These are phyloP conservation scores for Pichia inconspicua DNA, from an alignment of 1,139 yeast genomes.

Conservation along the genomic window DNA sequence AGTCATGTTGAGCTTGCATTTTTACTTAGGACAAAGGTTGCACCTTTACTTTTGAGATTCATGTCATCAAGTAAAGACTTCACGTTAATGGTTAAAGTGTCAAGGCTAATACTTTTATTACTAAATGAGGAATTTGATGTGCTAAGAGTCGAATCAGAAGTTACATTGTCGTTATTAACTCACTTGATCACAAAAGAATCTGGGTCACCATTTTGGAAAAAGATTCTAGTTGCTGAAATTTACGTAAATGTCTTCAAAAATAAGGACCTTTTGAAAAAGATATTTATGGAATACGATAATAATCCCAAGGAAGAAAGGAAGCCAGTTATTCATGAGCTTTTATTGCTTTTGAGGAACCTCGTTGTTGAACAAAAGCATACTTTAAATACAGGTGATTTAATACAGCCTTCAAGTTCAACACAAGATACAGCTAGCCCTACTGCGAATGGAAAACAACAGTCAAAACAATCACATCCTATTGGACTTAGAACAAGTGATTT, in stretches of 20 bases:
- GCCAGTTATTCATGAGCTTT: constrained; percentile 52
- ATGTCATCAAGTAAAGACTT: constrained; percentile 58
- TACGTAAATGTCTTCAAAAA: constrained; percentile 55
- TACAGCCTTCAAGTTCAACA: constrained; percentile 24
- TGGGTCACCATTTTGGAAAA: constrained; percentile 59
- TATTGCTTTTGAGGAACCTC: constrained; percentile 37
- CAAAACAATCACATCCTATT: constrained; percentile 6
- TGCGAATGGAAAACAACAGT: not conserved
- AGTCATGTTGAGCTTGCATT: constrained; percentile 56
- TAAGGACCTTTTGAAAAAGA: constrained; percentile 40
- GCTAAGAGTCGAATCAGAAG: constrained; percentile 71
- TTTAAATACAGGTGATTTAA: constrained; percentile 32
- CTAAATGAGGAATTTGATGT: constrained; percentile 53
- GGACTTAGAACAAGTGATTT: constrained; percentile 35
- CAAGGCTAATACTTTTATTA: constrained; percentile 59
- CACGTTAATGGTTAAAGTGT: constrained; percentile 62
- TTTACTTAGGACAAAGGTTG: constrained; percentile 56
- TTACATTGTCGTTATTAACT: constrained; percentile 63
- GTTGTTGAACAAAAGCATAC: constrained; percentile 31
- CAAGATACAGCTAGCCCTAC: not conserved
- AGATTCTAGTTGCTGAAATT: constrained; percentile 63
- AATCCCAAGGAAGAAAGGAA: constrained; percentile 44
- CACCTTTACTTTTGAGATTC: constrained; percentile 66
- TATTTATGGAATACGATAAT: constrained; percentile 59
- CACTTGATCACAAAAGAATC: constrained; percentile 51